A percentile compares a stretch with the other conserved stretches of the same genome.
Evolutionary conservation across 2,329 filamentous ascomycete genomes (phyloP).

Genomic region (Apiospora arundinis): DNA sequence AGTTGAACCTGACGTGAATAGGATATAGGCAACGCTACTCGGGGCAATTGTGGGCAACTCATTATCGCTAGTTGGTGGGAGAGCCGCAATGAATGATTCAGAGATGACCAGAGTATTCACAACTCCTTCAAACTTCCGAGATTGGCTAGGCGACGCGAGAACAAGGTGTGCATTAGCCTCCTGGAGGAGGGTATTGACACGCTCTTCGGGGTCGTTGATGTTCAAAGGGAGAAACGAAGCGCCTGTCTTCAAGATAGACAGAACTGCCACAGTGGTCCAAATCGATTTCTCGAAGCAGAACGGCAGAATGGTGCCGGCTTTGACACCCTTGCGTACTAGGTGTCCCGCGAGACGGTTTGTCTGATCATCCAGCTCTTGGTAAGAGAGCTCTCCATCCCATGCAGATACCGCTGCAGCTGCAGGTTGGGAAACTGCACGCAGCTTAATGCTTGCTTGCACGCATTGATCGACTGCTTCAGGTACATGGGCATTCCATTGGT

Average conservation of each 20-base stretch:
- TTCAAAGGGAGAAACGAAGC: conserved; percentile 16
- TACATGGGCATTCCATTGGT: not conserved
- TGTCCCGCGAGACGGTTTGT: not conserved
- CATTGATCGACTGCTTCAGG: not conserved
- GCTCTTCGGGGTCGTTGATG: conserved; percentile 4
- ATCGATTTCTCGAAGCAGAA: conserved; percentile 19
- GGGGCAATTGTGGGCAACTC: not conserved
- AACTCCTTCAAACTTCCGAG: not conserved
- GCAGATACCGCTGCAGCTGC: not conserved
- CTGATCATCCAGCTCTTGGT: not conserved
- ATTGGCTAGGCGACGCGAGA: not conserved
- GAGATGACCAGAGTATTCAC: not conserved
- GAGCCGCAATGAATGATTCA: not conserved
- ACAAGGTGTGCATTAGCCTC: not conserved
- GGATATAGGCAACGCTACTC: not conserved
- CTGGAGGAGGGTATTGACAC: not conserved
- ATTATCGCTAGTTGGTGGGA: not conserved
- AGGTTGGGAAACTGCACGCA: not conserved
- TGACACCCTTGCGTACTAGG: not conserved
- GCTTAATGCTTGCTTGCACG: not conserved
- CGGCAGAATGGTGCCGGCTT: not conserved
- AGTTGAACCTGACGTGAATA: conserved; percentile 19
- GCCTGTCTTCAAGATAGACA: conserved; percentile 3
- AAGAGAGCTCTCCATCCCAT: conserved; percentile 3
- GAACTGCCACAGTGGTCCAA: not conserved